Conservation (phyloP, 805 yeast species). For the Barnettozyma botsteinii region DNA sequence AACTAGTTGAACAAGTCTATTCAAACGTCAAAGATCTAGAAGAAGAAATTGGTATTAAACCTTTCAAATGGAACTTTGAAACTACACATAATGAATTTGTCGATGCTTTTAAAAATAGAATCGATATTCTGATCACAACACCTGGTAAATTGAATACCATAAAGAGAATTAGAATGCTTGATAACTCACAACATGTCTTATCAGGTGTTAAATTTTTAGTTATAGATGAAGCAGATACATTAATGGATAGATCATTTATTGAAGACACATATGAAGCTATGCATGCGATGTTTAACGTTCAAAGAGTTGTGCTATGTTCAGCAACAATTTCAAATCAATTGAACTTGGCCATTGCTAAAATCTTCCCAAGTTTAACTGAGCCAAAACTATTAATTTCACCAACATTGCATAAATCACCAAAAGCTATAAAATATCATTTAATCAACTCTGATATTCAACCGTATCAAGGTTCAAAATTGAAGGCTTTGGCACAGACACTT, state of each 20-base stretch:
- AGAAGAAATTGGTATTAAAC: slow-evolving; percentile 35
- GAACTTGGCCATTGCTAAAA: slow-evolving; percentile 48
- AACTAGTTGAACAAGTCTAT: slow-evolving; percentile 76
- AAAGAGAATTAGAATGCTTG: slow-evolving; percentile 29
- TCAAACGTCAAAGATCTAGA: slow-evolving; percentile 31
- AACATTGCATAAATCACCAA: slow-evolving; percentile 77
- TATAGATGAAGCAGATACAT: slow-evolving; percentile 91
- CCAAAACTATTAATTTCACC: slow-evolving; percentile 63
- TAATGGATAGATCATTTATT: slow-evolving; percentile 77
- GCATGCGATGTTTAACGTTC: slow-evolving; percentile 43
- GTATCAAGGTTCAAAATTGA: slow-evolving; percentile 73
- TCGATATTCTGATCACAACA: slow-evolving; percentile 80
- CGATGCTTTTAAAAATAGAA: slow-evolving; percentile 41
- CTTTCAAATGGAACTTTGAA: slow-evolving; percentile 58
- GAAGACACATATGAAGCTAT: slow-evolving; percentile 56
- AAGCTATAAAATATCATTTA: slow-evolving; percentile 61
- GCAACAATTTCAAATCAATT: slow-evolving; percentile 87
- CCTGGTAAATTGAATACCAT: slow-evolving; percentile 61
- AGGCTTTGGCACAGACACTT: slow-evolving; percentile 83
- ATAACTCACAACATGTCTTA: slow-evolving; percentile 34
- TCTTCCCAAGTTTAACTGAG: slow-evolving; percentile 55
- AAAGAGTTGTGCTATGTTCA: slow-evolving; percentile 70
- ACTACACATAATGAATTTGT: slow-evolving; percentile 50
- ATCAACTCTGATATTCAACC: slow-evolving; percentile 77
- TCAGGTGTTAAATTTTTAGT: slow-evolving; percentile 55